These are phyloP conservation scores for Camelina sativa DNA, from an alignment of 345 rosid genomes.

Conservation along the genomic window DNA sequence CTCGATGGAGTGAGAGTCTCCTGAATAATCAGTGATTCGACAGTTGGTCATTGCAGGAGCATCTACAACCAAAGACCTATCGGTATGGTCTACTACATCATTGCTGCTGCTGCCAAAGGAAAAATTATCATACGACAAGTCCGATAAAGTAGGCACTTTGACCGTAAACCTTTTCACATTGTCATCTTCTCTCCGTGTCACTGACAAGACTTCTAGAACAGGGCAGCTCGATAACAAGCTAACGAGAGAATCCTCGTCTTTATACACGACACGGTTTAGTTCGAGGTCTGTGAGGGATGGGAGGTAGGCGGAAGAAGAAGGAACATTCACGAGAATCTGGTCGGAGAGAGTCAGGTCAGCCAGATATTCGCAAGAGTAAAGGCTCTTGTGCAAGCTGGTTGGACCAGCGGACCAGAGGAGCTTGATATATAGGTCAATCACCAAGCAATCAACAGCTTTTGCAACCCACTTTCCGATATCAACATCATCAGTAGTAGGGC, in stretches of 20 bases:
- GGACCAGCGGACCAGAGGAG: not conserved
- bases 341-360: not conserved
- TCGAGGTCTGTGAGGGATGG: not conserved
- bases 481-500: slow-evolving; percentile 3
- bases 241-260: slow-evolving; percentile 28
- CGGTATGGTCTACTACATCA: not conserved
- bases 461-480: slow-evolving; percentile 23
- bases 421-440: not conserved
- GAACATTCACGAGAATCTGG: slow-evolving; percentile 16
- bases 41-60: slow-evolving; percentile 1
- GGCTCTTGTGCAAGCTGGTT: slow-evolving; percentile 12
- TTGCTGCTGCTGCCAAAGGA: not conserved
- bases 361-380: not conserved
- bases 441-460: not conserved
- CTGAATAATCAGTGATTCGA: not conserved
- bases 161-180: not conserved
- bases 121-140: not conserved
- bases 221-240: slow-evolving; percentile 26
- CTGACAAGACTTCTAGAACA: not conserved
- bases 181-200: not conserved
- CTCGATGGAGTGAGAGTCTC: not conserved
- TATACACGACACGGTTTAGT: not conserved
- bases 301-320: slow-evolving; percentile 23
- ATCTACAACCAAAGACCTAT: slow-evolving; percentile 16
- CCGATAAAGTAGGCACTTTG: slow-evolving; percentile 10